Evolutionary conservation across 179 eudicot genomes (phyloP), one percentile per base, ranked within the genome.

Genomic region (Nepenthes alata): DNA sequence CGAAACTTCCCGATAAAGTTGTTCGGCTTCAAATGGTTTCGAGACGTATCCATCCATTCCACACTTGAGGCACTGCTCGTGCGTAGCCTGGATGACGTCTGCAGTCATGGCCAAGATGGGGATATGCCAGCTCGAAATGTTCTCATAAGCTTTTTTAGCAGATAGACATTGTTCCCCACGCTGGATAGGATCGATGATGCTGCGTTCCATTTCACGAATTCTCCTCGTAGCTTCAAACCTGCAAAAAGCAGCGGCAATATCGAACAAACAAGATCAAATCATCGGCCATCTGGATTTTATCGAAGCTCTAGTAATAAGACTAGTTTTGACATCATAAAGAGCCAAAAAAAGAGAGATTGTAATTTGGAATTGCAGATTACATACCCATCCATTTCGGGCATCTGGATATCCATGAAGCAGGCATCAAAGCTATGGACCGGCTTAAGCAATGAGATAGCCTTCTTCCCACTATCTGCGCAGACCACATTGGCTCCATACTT

Each of bases 381-480:
- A 66, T 82, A 89, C 96, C 97, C 97, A 60, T 87, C 95, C 83
- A 89, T 83, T 68, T 89, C 91, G 3, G 97, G 97, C 97, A 89
- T 89, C 72, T 89, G 97, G 58, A 89, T 87, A 62, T 89, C 97
- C 97, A 89, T 89, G 77, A 89, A 89, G 71, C 97, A 89, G 45
- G 97, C 97, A 69, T 89, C 87, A 48, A 82, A 87, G 36, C 47
- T 61, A 55, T 89, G 95, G 2, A 87, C 89, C n/a, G 90, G 91
- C 48, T 61, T 59, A 50, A 89, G 75, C 67, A 77, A 53, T 54
- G 77, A 74, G 38, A 89, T 62, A 11, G 97, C 97, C 54, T 49
- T 73, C 65, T 72, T 80, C 57, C 95, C 97, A 38, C 81, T 81
- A 11, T 84, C 89, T 51, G 82, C 87, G 61, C 88, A 78, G 7